Percentiles rank a stretch among this genome's conserved stretches.
phyloP scores from a whole-genome alignment of 2,329 filamentous ascomycete species.

The Penicillium sp. region DNA sequence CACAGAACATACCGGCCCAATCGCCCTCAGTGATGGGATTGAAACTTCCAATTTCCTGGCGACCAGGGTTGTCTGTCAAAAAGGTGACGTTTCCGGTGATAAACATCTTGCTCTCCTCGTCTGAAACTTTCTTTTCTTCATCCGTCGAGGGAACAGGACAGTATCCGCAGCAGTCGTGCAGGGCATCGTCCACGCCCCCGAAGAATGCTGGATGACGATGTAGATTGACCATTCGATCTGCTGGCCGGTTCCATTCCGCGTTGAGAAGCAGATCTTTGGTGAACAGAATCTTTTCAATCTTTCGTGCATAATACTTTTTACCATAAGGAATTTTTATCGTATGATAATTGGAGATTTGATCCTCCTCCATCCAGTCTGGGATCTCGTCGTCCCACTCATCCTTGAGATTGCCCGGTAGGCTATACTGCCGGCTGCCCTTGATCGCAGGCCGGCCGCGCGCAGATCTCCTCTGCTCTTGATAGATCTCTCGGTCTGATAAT shows the following conservation, averaged over 20 bases:
- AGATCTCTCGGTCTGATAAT: slow-evolving; percentile 68
- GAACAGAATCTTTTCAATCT: slow-evolving; percentile 82
- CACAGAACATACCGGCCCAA: slow-evolving; percentile 63
- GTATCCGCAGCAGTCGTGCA: slow-evolving; percentile 79
- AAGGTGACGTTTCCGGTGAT: slow-evolving; percentile 76
- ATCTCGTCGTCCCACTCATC: slow-evolving; percentile 78
- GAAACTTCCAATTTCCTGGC: slow-evolving; percentile 75
- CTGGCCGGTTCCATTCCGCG: slow-evolving; percentile 81
- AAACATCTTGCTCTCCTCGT: slow-evolving; percentile 75
- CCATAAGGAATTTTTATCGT: slow-evolving; percentile 61
- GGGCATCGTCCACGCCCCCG: slow-evolving; percentile 73
- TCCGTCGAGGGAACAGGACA: slow-evolving; percentile 73
- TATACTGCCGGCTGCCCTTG: slow-evolving; percentile 44
- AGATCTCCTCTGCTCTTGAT: slow-evolving; percentile 69
- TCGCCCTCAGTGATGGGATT: slow-evolving; percentile 81
- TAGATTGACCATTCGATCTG: slow-evolving; percentile 75
- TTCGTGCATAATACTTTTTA: slow-evolving; percentile 41
- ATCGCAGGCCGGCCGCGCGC: slow-evolving; percentile 73
- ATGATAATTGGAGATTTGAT: slow-evolving; percentile 79
- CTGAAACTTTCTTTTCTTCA: slow-evolving; percentile 72
- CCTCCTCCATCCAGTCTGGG: slow-evolving; percentile 78
- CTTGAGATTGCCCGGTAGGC: slow-evolving; percentile 73
- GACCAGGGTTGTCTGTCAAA: slow-evolving; percentile 78
- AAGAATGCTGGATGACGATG: slow-evolving; percentile 89
- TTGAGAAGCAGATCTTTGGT: slow-evolving; percentile 82